A percentile compares a stretch with the other conserved stretches of the same genome.
Evolutionary conservation across 345 rosid genomes (phyloP).

Genomic region (Laguncularia racemosa): DNA sequence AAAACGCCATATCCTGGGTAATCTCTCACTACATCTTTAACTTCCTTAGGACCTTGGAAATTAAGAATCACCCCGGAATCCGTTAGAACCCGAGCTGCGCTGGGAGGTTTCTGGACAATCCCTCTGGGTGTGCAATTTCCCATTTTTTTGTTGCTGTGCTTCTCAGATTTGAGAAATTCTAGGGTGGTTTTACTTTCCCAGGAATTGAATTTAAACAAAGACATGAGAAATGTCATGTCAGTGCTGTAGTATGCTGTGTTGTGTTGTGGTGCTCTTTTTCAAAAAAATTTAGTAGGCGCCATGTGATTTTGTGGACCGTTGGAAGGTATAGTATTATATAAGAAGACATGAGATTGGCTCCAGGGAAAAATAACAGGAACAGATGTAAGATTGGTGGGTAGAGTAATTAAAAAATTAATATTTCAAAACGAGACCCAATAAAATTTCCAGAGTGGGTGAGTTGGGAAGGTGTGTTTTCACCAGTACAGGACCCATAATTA

Average conservation of each 20-base stretch:
- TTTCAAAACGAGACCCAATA: too few relatives aligned
- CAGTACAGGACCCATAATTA: too few relatives aligned
- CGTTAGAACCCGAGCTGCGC: constrained; percentile 24
- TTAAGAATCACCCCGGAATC: constrained; percentile 26
- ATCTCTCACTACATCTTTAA: constrained; percentile 24
- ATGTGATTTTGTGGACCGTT: constrained; percentile 5
- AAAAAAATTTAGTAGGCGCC: constrained; percentile 2
- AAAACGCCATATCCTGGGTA: constrained; percentile 37
- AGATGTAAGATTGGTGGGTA: too few relatives aligned
- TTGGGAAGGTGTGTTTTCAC: too few relatives aligned
- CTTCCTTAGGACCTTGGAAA: constrained; percentile 32
- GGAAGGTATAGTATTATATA: background rate
- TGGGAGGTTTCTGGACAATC: constrained; percentile 5
- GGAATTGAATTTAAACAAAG: too few relatives aligned
- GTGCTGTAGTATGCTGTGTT: too few relatives aligned
- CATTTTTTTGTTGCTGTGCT: constrained; percentile 15
- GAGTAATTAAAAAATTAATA: too few relatives aligned
- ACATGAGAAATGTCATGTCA: too few relatives aligned
- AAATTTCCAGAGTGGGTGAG: too few relatives aligned
- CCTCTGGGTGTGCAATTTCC: constrained; percentile 56
- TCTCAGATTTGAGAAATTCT: too few relatives aligned
- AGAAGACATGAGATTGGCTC: background rate
- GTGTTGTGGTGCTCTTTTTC: background rate
- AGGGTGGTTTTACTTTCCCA: too few relatives aligned
- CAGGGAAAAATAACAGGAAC: background rate